Evolutionary conservation across 2,329 filamentous ascomycete species (phyloP).

Genomic region (Microsporum ferrugineum): DNA sequence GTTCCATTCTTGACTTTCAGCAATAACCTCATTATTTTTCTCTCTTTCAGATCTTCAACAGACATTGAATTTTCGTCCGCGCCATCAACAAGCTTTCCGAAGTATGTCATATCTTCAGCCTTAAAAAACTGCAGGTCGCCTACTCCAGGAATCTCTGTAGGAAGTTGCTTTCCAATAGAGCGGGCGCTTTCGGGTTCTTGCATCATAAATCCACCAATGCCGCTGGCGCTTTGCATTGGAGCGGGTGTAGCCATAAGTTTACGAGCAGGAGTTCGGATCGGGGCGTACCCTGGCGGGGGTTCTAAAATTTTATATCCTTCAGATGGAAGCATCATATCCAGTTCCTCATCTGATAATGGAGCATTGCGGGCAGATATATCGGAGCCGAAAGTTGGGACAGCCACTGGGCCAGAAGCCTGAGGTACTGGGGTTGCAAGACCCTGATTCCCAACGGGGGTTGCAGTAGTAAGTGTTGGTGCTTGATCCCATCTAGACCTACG

Average conservation of each 20-base stretch:
- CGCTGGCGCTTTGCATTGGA: constrained; percentile 48
- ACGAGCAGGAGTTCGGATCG: constrained; percentile 63
- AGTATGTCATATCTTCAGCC: constrained; percentile 96
- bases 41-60: constrained; percentile 91
- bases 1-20: constrained; percentile 99
- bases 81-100: constrained; percentile 91
- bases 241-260: constrained; percentile 63
- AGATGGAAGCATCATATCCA: constrained; percentile 78
- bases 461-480: constrained; percentile 55
- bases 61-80: constrained; percentile 83
- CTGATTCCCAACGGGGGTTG: constrained; percentile 60
- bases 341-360: constrained; percentile 81
- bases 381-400: constrained; percentile 59
- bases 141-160: constrained; percentile 90
- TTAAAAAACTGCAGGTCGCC: constrained; percentile 98
- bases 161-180: constrained; percentile 71
- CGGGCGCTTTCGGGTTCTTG: constrained; percentile 82
- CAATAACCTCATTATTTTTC: constrained; percentile 94
- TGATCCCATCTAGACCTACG: constrained; percentile 86
- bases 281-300: constrained; percentile 83
- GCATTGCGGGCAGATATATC: constrained; percentile 71
- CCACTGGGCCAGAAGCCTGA: constrained; percentile 43
- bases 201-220: constrained; percentile 81
- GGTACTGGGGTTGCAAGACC: constrained; percentile 72
- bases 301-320: constrained; percentile 89